Conservation (phyloP, 164 flowering plant species). For the Vitis labrusca region DNA sequence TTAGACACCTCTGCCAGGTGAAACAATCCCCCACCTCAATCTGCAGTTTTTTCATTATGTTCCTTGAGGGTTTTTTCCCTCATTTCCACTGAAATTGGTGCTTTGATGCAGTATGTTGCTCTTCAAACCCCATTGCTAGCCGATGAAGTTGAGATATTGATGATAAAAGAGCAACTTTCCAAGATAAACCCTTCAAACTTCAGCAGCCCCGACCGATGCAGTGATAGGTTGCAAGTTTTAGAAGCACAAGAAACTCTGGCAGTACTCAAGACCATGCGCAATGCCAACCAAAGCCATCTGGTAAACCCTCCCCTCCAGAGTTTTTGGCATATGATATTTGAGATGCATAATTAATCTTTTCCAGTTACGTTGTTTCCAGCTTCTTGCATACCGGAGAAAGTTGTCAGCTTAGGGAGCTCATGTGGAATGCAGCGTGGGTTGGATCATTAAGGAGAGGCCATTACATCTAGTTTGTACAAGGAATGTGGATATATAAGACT, state of each 20-base stretch:
- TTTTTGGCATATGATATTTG: not conserved
- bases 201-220: constrained; percentile 20
- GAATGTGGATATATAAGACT: too few relatives aligned
- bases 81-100: not conserved
- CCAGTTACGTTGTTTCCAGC: constrained; percentile 31
- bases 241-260: constrained; percentile 57
- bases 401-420: constrained; percentile 6
- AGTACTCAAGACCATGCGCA: constrained; percentile 31
- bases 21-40: constrained; percentile 5
- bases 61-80: not conserved
- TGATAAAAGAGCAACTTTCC: constrained; percentile 34
- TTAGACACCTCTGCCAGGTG: constrained; percentile 64
- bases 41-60: not conserved
- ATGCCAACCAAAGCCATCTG: constrained; percentile 40
- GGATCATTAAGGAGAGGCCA: not conserved
- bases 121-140: constrained; percentile 44
- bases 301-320: constrained; percentile 30
- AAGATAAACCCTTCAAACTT: constrained; percentile 23
- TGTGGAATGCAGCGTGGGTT: not conserved
- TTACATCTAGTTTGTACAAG: not conserved
- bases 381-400: constrained; percentile 47
- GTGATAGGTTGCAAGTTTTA: constrained; percentile 43
- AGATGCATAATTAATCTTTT: not conserved
- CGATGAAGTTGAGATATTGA: constrained; percentile 52
- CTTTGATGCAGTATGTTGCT: constrained; percentile 58